Base-by-base conservation (phyloP, 2,329 filamentous ascomycete genomes). In the Sporothrix schenckii region DNA sequence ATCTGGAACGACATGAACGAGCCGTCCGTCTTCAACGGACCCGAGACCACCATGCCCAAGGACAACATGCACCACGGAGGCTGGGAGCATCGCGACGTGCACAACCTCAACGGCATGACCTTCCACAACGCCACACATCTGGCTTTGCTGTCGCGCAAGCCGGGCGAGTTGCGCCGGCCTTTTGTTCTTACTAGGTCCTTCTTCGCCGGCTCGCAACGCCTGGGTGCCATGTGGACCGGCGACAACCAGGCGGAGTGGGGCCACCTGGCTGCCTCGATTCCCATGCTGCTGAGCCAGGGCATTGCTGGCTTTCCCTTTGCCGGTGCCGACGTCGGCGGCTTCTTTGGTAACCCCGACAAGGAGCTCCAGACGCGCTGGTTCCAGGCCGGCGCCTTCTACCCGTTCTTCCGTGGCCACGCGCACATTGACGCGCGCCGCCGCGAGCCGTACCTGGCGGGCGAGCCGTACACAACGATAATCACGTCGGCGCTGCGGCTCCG, bases 1-100 rank as follows among this genome's bases (percentile, higher is more conserved):
- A 88, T 99, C 76, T 99, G 95, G 95, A 99, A 99, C 79, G 95
- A 99, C 79, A 99, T 99, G 95, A 98, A 97, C 78, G 95, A 99
- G 82, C 95, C 95, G 0, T 98, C 95, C 0, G 95, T 99, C 1
- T 99, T 99, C 84, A 98, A 98, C 79, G 95, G 95, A 0, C 95
- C 95, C 0, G 95, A 99, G 80, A 97, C 93, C 3, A 98, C 94
- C 5, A 98, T 98, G 94, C 95, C 95, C 72, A 97, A 97, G 81
- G 95, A 99, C 83, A 99, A 99, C 78, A 81, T 99, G 41, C 95
- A 99, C 79, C 83, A 91, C 77, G 94, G 88, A 68, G 88, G 91
- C 77, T 99, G 95, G 95, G 95, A 99, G 80, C 95, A 99, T 79
- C 92, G 95, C 73, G 95, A 99, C 78, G 83, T 99, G 5, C 95